Evolutionary conservation across 148 eudicot species (phyloP), one percentile per base, ranked within the genome.

Genomic region (Cornus controversa): DNA sequence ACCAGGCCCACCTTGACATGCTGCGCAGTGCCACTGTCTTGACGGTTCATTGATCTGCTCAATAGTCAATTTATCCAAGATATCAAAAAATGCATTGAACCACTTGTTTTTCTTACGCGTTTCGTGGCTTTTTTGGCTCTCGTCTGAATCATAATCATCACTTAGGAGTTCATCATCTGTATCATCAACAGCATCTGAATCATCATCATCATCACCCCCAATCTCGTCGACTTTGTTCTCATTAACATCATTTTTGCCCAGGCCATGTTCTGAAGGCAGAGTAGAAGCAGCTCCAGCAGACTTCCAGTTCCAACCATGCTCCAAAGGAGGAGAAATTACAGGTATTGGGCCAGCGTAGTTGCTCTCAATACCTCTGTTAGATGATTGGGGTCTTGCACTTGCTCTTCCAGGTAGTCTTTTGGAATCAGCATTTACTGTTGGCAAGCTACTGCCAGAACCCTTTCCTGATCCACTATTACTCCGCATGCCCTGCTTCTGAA

Each of bases 11-110:
- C 82, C 84, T 80, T 89, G 82, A 74, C 98, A 94, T 11, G 94
- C 98, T 24, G 98, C 94, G 78, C 98, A 94, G 76, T 92, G 98
- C 94, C 97, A 88, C 84, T 86, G 89, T 74, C 90, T 84, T 18
- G 84, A 83, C 20, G 91, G 85, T 0, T 85, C 91, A 81, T 82
- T 88, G 16, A 94, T 87, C 75, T 92, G 85, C 8, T 88, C 84
- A 8, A 85, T 70, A 10, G 86, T 83, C 67, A 94, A 28, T 31
- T 71, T 54, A 50, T 89, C 98, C 70, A 94, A 31, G 8, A 24
- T 78, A 0, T 83, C 79, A 70, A 94, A 92, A 64, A 89, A 86
- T 0, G 25, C 67, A 77, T 79, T 88, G 53, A 94, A 78, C 94
- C 85, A 82, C 26, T 70, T 77, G 18, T 82, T 86, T 9, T 87